Evolutionary conservation across 2,329 filamentous ascomycete species (phyloP), one percentile per base, ranked within the genome.

Genomic region (Cladophialophora bantiana): DNA sequence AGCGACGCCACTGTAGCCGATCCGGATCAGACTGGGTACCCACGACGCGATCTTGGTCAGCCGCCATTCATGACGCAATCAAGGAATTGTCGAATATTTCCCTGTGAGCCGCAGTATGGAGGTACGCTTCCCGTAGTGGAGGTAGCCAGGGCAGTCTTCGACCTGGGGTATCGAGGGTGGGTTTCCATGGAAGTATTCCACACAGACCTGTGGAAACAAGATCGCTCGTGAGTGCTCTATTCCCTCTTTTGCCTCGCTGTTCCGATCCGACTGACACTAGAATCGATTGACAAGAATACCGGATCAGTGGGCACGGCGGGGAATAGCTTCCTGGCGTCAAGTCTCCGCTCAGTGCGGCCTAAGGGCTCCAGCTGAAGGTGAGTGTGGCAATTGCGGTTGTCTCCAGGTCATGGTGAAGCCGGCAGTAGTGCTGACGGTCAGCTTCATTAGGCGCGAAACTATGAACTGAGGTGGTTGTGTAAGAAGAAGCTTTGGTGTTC

Each of bases 61-160:
- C 71, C 70, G 15, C 34, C 68, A n/a, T 73, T 61, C 42, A 73
- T 73, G 71, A 72, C 70, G 9, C 71, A 72, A 61, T 72, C 71
- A 3, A 59, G 70, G 5, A 73, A 73, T 42, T 73, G 71, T 59
- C 68, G 70, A 10, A 71, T 73, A 4, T 73, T 68, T 52, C 70
- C 71, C 4, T 70, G 71, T 55, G 71, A 73, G 32, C 61, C 57
- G 26, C 9, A 59, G 9, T 56, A 62, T 50, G 71, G 71, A 6
- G 71, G 70, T 10, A 58, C 42, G 9, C 38, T 73, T 13, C 71
- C 71, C 32, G 70, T 48, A 26, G 4, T 72, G 12, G 64, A 67
- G 7, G 70, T 73, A 0, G 71, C 70, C 1, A 71, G 66, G 20
- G 12, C 56, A 20, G 32, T 59, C 34, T 59, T 59, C 38, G 56